phyloP scores from a whole-genome alignment of 2,329 filamentous ascomycete genomes.

The Trichoderma sp. region DNA sequence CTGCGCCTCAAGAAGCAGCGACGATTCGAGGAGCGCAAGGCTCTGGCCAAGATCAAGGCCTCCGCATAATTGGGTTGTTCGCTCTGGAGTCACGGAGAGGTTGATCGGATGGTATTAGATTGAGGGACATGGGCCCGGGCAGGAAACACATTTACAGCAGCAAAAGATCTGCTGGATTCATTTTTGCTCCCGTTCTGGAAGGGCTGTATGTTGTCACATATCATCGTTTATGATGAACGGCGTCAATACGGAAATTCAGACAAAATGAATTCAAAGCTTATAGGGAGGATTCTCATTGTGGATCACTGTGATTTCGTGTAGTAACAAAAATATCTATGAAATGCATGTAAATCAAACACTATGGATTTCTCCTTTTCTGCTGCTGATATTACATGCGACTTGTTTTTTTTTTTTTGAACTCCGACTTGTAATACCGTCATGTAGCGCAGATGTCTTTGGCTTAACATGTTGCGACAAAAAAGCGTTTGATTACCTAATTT shows the following conservation, averaged over 20 bases:
- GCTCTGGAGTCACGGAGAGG: constrained; percentile 31
- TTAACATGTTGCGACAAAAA: background rate
- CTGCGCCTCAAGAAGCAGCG: constrained; percentile 99
- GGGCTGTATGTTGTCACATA: constrained; percentile 65
- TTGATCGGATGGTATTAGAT: constrained; percentile 38
- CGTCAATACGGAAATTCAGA: constrained; percentile 63
- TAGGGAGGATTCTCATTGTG: constrained; percentile 23
- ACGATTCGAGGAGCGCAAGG: constrained; percentile 97
- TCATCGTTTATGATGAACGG: constrained; percentile 57
- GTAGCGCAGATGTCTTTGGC: background rate
- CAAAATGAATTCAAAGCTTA: constrained; percentile 39
- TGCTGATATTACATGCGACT: background rate
- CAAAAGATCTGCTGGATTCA: constrained; percentile 56
- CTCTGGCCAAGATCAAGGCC: constrained; percentile 87
- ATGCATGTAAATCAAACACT: constrained; percentile 29
- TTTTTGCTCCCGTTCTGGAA: constrained; percentile 56
- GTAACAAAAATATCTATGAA: constrained; percentile 24
- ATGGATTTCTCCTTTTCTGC: background rate
- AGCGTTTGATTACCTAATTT: constrained; percentile 40
- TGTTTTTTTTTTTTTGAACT: background rate
- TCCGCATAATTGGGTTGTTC: constrained; percentile 57
- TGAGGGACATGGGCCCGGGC: constrained; percentile 36
- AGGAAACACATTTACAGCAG: constrained; percentile 36
- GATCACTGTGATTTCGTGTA: constrained; percentile 27
- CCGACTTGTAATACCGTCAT: background rate